These are phyloP conservation scores for Lichtheimia hyalospora DNA, from an alignment of 371 early-diverging fungal genomes.

Conservation along the genomic window DNA sequence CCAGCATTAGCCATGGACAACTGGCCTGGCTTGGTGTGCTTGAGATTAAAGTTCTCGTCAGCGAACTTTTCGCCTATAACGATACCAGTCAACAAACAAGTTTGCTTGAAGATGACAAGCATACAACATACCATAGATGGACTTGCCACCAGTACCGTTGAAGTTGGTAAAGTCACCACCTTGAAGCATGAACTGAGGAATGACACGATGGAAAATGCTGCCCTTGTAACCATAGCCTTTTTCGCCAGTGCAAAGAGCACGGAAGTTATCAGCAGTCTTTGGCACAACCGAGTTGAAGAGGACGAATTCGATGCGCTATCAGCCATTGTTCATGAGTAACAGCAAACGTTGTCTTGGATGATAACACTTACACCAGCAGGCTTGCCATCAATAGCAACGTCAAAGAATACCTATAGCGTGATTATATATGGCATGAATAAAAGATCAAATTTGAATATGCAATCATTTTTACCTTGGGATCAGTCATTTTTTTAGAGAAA, in stretches of 20 bases:
- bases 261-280: constrained; percentile 98
- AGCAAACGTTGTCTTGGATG: not conserved
- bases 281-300: too few species aligned
- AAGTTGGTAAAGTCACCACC: constrained; percentile 97
- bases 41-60: constrained; percentile 97
- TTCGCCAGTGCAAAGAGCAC: constrained; percentile 78
- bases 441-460: not conserved
- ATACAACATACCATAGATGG: constrained; percentile 85
- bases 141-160: constrained; percentile 97
- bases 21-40: constrained; percentile 89
- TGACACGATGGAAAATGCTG: constrained; percentile 91
- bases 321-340: constrained; percentile 55
- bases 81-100: too few species aligned
- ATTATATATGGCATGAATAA: not conserved
- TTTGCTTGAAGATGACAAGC: not conserved
- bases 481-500: constrained; percentile 13
- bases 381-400: constrained; percentile 51
- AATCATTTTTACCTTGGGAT: constrained; percentile 19
- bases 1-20: constrained; percentile 98
- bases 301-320: constrained; percentile 56
- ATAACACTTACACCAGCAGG: constrained; percentile 56
- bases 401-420: constrained; percentile 56
- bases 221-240: constrained; percentile 86
- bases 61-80: constrained; percentile 67
- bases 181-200: constrained; percentile 98